Percentiles rank a stretch among this genome's conserved stretches.
phyloP scores from a whole-genome alignment of 805 yeast species.

The Wickerhamiella brachini region DNA sequence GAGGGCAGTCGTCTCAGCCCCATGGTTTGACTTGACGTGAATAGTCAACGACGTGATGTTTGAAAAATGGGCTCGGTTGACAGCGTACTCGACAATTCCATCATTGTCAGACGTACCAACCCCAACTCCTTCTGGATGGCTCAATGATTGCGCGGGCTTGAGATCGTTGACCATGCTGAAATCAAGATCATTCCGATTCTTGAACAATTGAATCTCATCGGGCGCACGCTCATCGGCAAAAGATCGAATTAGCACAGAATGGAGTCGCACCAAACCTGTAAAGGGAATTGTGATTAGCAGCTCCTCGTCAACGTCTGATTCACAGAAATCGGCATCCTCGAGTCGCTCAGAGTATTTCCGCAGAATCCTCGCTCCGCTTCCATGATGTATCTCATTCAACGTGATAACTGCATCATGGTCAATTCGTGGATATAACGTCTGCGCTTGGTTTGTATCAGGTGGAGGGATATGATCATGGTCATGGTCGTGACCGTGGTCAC shows the following conservation, averaged over 20 bases:
- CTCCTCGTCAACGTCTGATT: slow-evolving; percentile 75
- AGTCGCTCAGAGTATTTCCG: slow-evolving; percentile 38
- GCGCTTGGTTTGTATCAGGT: slow-evolving; percentile 55
- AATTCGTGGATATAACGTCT: slow-evolving; percentile 39
- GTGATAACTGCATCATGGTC: slow-evolving; percentile 47
- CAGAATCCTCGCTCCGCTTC: slow-evolving; percentile 40
- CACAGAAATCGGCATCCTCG: slow-evolving; percentile 30
- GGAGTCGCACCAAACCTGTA: slow-evolving; percentile 57
- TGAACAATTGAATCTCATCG: slow-evolving; percentile 50
- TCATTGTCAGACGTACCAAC: slow-evolving; percentile 25
- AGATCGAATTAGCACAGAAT: slow-evolving; percentile 57
- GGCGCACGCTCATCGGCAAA: slow-evolving; percentile 56
- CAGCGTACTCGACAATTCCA: slow-evolving; percentile 64
- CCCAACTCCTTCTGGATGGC: slow-evolving; percentile 45
- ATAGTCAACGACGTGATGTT: slow-evolving; percentile 55
- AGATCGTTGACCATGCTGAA: slow-evolving; percentile 45
- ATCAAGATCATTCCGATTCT: slow-evolving; percentile 57
- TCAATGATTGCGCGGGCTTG: slow-evolving; percentile 37
- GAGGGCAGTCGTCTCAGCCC: slow-evolving; percentile 40
- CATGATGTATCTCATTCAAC: slow-evolving; percentile 43
- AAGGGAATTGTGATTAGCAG: slow-evolving; percentile 68
- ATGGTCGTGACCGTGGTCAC: slow-evolving; percentile 16
- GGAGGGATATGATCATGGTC: slow-evolving; percentile 48
- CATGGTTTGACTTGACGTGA: slow-evolving; percentile 54
- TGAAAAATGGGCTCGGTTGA: slow-evolving; percentile 63